phyloP scores from a whole-genome alignment of 2,329 filamentous ascomycete species.

The Cytospora piceae region DNA sequence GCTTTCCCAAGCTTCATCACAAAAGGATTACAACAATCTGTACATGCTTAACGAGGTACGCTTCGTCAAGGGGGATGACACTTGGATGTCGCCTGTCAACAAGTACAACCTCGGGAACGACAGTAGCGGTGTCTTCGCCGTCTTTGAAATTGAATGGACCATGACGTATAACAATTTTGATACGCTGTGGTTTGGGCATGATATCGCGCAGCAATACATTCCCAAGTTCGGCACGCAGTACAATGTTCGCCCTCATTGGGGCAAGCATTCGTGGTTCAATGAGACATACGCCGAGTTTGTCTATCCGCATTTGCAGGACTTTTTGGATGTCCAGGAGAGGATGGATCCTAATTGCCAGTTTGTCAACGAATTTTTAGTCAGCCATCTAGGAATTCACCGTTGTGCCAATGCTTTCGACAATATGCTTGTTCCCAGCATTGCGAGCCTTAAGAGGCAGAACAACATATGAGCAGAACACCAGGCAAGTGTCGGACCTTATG shows the following conservation, averaged over 20 bases:
- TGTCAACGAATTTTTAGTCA: slow-evolving; percentile 4
- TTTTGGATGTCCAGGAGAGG: slow-evolving; percentile 6
- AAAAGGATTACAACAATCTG: neutral
- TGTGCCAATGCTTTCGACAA: neutral
- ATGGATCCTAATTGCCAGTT: slow-evolving; percentile 9
- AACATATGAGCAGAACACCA: no score
- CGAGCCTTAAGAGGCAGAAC: neutral
- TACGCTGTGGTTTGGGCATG: slow-evolving; percentile 2
- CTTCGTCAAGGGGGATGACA: slow-evolving; percentile 11
- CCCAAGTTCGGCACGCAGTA: slow-evolving; percentile 4
- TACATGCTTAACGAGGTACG: slow-evolving; percentile 6
- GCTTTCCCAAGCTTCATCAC: neutral
- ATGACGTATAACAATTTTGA: slow-evolving; percentile 6
- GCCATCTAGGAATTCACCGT: slow-evolving; percentile 1
- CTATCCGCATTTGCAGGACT: slow-evolving; percentile 9
- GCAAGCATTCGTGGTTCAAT: slow-evolving; percentile 9
- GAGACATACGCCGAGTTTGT: slow-evolving; percentile 4
- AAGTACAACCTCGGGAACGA: slow-evolving; percentile 7
- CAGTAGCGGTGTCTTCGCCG: slow-evolving; percentile 9
- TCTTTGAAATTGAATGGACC: slow-evolving; percentile 3
- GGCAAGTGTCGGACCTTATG: no score
- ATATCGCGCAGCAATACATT: slow-evolving; percentile 2
- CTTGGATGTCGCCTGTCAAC: slow-evolving; percentile 10
- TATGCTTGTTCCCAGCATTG: neutral
- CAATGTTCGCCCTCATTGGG: slow-evolving; percentile 8